These are phyloP conservation scores for Euphorbia pulcherrima DNA, from an alignment of 345 rosid genomes.

Conservation along the genomic window DNA sequence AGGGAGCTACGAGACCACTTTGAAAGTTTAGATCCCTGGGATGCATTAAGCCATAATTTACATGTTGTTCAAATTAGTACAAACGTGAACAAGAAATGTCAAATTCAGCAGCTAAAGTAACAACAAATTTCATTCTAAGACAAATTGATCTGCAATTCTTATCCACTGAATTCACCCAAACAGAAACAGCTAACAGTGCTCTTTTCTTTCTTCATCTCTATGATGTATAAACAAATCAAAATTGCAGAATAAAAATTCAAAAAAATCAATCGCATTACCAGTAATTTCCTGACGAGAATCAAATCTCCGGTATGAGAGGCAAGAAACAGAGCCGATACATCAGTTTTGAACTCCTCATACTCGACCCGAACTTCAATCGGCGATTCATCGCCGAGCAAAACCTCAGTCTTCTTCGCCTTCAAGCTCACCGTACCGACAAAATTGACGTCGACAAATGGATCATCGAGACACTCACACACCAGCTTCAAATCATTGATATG, in stretches of 20 bases:
- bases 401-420: conserved; percentile 61
- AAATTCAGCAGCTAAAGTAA: background rate
- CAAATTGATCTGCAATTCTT: background rate
- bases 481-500: conserved; percentile 10
- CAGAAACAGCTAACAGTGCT: background rate
- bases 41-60: no score
- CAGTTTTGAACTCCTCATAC: conserved; percentile 83
- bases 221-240: no score
- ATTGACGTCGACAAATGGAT: conserved; percentile 83
- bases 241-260: background rate
- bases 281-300: conserved; percentile 61
- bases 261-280: conserved; percentile 43
- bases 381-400: conserved; percentile 57
- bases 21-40: no score
- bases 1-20: no score
- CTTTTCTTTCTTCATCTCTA: background rate
- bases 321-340: conserved; percentile 82
- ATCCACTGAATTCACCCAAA: background rate
- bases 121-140: no score
- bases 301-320: conserved; percentile 75
- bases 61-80: no score
- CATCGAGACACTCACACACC: conserved; percentile 51
- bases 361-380: conserved; percentile 61
- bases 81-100: no score
- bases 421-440: conserved; percentile 75